Base-by-base conservation (phyloP, 148 eudicot species). In the Rhododendron ovatum region DNA sequence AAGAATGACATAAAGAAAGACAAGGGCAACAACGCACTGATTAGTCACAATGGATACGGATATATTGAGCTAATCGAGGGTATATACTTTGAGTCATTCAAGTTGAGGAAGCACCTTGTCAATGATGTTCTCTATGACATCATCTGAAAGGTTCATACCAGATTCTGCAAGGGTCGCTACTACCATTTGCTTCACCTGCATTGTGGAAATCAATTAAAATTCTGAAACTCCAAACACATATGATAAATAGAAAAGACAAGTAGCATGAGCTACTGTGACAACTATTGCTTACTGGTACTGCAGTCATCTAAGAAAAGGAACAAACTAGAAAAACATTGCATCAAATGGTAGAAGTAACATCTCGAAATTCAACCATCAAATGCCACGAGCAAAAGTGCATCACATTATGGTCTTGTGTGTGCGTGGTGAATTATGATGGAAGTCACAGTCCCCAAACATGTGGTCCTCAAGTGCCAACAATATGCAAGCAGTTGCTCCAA, bases 171-270 rank as follows among this genome's bases (percentile, higher is more conserved):
- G 91, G 53, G 94, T 92, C 28, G 96, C 96, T 20, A 91, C 93
- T 67, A 93, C 96, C 96, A 93, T 93, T 90, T 93, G 94, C 88
- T 93, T 93, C 86, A 93, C 91, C 96, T 93, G 26, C 69, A 78
- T n/a, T 24, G 26, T 1, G 30, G 28, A 81, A 81, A 24, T 74
- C 78, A 7, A 74, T 37, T 28, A 28, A 69, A 69, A 69, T 28
- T 69, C 75, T 69, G 30, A 12, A 67, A 67, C 15, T n/a, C 74
- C 14, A 67, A 67, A 67, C 26, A 67, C 2, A 22, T 59, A 59
- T 22, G 57, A 6, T n/a, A n/a, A 22, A 24, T 63, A 63, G 24
- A 20, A 63, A 63, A 24, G 71, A 63, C 12, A 63, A 63, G 28
- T 24, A 63, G 20, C 61, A 55, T 17, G 61, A 55, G 61, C 18